Evolutionary conservation across 1,284 basidiomycete genomes (phyloP).

Genomic region (Agaricales sp.): DNA sequence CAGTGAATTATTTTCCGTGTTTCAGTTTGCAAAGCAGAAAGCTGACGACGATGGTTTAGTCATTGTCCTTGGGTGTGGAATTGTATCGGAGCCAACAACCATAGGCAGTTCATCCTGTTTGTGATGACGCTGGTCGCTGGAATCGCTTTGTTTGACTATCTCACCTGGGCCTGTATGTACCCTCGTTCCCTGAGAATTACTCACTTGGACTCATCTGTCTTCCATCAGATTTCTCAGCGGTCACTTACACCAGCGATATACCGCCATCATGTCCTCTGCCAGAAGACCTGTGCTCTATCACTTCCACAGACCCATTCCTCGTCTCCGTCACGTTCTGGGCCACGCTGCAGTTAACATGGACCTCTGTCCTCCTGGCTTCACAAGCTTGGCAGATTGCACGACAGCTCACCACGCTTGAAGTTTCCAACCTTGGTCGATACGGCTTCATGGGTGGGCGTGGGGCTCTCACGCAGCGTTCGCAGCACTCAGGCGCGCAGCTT

Average conservation of each 20-base stretch:
- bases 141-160: constrained; percentile 72
- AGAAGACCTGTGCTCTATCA: constrained; percentile 56
- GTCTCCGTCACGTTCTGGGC: constrained; percentile 78
- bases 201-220: constrained; percentile 21
- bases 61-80: constrained; percentile 99
- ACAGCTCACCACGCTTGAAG: constrained; percentile 96
- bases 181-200: constrained; percentile 5
- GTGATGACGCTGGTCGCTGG: constrained; percentile 78
- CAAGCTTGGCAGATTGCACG: constrained; percentile 89
- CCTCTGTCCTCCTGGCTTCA: constrained; percentile 71
- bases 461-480: constrained; percentile 7
- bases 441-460: constrained; percentile 97
- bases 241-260: constrained; percentile 29
- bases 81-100: constrained; percentile 94
- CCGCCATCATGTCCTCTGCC: constrained; percentile 64
- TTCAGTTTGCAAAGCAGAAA: constrained; percentile 1
- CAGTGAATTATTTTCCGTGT: constrained; percentile 49
- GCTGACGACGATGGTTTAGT: constrained; percentile 26
- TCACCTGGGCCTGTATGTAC: constrained; percentile 68
- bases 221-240: constrained; percentile 34
- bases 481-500: constrained; percentile 12
- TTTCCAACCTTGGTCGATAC: constrained; percentile 89
- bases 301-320: constrained; percentile 75
- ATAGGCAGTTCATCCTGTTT: constrained; percentile 91
- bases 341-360: constrained; percentile 90